Evolutionary conservation across 1,284 basidiomycete species (phyloP), one percentile per base, ranked within the genome.

Genomic region (Macrocystidia cucumis): DNA sequence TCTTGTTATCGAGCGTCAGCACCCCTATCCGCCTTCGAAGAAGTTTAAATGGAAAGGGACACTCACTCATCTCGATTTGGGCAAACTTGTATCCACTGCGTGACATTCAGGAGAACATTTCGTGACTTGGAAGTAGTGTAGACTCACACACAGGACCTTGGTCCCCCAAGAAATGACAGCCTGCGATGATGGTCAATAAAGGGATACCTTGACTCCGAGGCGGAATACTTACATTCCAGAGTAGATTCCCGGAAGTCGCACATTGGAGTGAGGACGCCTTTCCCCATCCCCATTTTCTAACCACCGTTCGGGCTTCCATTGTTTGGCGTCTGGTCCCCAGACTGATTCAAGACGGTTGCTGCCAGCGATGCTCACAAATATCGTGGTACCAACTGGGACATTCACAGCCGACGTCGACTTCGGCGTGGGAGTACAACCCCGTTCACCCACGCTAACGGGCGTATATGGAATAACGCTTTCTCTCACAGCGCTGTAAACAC

Each of bases 231-330:
- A 64, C 65, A 58, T 65, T 35, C 60, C 60, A 20, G 52, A 45
- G 44, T 62, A 65, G 8, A 65, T 52, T 16, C 63, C 63, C 14
- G 62, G 62, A 13, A 64, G 36, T 14, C 47, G 50, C n/a, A n/a
- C n/a, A n/a, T n/a, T n/a, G n/a, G n/a, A n/a, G n/a, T n/a, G n/a
- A 20, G 35, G 20, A 18, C 32, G 29, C 16, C 31, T 35, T 23
- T 18, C 39, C 14, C 37, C 29, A 9, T 30, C 31, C 9, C 44
- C 38, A 23, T 26, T 16, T n/a, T n/a, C n/a, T 5, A 60, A 32
- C 65, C 66, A 67, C 30, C 64, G 38, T 35, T 58, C 51, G 18
- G 64, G 63, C 34, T 55, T 62, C 63, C 63, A 66, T 31, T 63
- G 50, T 36, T 57, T 54, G 4, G 66, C 63, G 40, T 66, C 63